phyloP scores from a whole-genome alignment of 2,329 filamentous ascomycete species.

The Colletotrichum orchidophilum region DNA sequence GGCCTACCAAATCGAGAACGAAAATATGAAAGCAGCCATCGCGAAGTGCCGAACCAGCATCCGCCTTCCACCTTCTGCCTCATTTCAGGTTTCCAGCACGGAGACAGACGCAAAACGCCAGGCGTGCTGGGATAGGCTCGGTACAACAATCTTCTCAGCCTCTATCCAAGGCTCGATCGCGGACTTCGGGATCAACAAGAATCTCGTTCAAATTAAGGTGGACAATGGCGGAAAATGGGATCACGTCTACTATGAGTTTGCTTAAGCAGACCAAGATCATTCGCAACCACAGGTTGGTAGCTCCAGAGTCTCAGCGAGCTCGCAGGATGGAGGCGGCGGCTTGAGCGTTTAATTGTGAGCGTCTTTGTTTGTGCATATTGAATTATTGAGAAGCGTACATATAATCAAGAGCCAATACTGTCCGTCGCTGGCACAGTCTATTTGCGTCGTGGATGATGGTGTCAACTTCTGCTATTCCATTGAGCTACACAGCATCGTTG shows the following conservation, averaged over 20 bases:
- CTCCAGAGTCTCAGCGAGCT: background rate
- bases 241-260: background rate
- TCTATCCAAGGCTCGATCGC: background rate
- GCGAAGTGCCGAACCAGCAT: background rate
- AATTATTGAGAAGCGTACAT: too few relatives aligned
- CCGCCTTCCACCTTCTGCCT: accelerated
- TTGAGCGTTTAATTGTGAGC: background rate
- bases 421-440: background rate
- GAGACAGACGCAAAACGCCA: background rate
- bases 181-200: background rate
- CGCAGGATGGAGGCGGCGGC: too few relatives aligned
- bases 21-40: background rate
- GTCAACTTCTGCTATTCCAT: background rate
- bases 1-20: background rate
- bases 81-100: background rate
- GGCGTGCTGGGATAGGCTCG: background rate
- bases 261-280: background rate
- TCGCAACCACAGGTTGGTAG: background rate
- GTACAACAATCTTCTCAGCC: background rate
- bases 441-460: background rate
- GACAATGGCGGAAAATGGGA: background rate
- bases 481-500: background rate
- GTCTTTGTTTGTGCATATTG: too few relatives aligned
- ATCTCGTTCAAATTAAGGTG: background rate
- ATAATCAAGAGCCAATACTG: background rate